Evolutionary conservation across 768 basidiomycete genomes (phyloP).

Genomic region (Suillus plorans): DNA sequence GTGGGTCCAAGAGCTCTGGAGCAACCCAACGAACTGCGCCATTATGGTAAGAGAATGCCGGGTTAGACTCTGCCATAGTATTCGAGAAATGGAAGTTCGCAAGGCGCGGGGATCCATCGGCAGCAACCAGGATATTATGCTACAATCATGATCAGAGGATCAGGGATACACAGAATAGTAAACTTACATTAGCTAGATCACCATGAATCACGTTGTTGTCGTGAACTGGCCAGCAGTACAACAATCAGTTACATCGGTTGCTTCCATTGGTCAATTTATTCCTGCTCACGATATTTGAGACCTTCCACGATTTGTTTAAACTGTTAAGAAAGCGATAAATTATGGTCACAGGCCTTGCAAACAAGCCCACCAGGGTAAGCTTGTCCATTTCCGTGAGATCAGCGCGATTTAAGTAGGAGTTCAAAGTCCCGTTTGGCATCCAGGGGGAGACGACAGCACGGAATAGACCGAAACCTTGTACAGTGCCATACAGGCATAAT

Average conservation of each 20-base stretch:
- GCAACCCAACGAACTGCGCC: conserved; percentile 50
- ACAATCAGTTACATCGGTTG: neutral
- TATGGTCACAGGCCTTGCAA: no score
- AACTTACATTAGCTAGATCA: conserved; percentile 42
- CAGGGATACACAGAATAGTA: neutral
- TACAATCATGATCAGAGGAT: conserved; percentile 10
- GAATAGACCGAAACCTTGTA: conserved; percentile 28
- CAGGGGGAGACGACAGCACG: conserved; percentile 35
- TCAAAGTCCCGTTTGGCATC: conserved; percentile 29
- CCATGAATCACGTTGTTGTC: conserved; percentile 40
- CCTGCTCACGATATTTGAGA: conserved; percentile 18
- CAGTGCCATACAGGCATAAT: conserved; percentile 28
- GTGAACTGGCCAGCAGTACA: neutral
- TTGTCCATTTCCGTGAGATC: no score
- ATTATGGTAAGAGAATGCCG: conserved; percentile 24
- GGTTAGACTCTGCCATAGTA: conserved; percentile 23
- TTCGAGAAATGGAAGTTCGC: conserved; percentile 38
- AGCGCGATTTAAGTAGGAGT: conserved; percentile 20
- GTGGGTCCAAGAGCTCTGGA: conserved; percentile 34
- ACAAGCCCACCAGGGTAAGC: no score
- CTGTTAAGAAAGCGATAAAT: neutral
- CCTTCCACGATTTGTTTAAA: conserved; percentile 11
- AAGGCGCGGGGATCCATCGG: conserved; percentile 29
- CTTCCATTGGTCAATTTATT: no score
- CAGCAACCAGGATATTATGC: conserved; percentile 36